Evolutionary conservation across 2,329 filamentous ascomycete genomes (phyloP), one percentile per base, ranked within the genome.

Genomic region (Cladosporium sp.): DNA sequence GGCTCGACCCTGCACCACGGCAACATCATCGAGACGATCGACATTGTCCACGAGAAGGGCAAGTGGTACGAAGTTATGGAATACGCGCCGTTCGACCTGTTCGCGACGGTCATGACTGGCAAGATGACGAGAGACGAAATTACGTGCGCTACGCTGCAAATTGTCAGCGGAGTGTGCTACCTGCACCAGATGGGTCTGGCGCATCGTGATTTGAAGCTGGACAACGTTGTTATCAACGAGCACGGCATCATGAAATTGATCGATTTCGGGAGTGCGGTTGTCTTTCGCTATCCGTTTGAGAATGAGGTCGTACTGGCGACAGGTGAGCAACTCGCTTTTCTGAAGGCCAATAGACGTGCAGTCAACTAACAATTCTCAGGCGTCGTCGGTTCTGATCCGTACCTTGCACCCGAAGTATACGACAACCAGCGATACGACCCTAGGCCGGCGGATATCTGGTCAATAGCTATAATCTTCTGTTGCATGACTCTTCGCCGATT

Each of bases 51-150:
- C 60, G 93, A 98, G 72, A 93, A 92, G 70, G 84, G 83, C 46
- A 90, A 86, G 59, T 98, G 93, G 89, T 98, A 90, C 65, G 92
- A 97, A 66, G 93, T 98, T 40, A 98, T 98, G 93, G 93, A 98
- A 67, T 98, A 95, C 66, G 93, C 91, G 9, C 93, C 93, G 0
- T 98, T 79, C 65, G 93, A 98, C 68, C 79, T 98, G 31, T 98
- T 98, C 68, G 93, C 93, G 10, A 95, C 95, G 59, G 93, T 98
- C 60, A 98, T 98, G 93, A 97, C 93, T 0, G 93, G 93, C 34
- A 95, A 90, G 72, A 98, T 98, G 93, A 82, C 83, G 38, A 84
- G 89, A 54, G 87, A 95, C 61, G 93, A 98, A 69, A 82, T 97
- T 55, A 85, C 84, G 3, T 98, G 93, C 70, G 86, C 85, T 56